Conservation (phyloP, 306 rosid species). For the Oemleria cerasiformis region DNA sequence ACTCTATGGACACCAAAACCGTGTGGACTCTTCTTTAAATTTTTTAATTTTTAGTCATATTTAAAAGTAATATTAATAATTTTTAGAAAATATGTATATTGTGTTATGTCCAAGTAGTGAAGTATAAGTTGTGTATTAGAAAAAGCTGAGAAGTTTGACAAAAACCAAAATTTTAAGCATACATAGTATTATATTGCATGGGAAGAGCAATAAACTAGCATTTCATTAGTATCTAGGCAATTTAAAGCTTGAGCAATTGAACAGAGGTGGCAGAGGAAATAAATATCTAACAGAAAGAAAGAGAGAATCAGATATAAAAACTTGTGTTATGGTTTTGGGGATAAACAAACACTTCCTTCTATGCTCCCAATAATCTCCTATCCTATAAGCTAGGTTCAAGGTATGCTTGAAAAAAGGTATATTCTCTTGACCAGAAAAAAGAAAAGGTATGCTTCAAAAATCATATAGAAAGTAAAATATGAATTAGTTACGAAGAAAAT, state of each 20-base stretch:
- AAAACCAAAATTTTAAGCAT: neutral
- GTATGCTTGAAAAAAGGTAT: too few relatives aligned
- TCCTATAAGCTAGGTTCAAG: neutral
- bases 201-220: neutral
- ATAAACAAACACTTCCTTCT: neutral
- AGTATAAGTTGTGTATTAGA: neutral
- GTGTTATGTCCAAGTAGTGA: neutral
- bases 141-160: neutral
- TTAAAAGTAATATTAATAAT: too few relatives aligned
- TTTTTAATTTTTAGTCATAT: too few relatives aligned
- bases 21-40: slow-evolving; percentile 11
- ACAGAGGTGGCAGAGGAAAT: neutral
- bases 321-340: slow-evolving; percentile 1
- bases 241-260: slow-evolving; percentile 1
- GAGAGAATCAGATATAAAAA: slow-evolving; percentile 5
- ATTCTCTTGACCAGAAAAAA: too few relatives aligned
- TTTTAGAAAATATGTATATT: too few relatives aligned
- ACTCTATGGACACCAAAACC: neutral
- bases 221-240: slow-evolving; percentile 1
- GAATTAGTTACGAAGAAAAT: too few relatives aligned
- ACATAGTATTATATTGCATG: neutral
- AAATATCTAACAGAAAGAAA: neutral
- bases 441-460: too few relatives aligned
- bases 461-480: too few relatives aligned
- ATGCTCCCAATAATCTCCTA: slow-evolving; percentile 12